Evolutionary conservation across 129 eudicot species (phyloP).

Genomic region (Kitagawia praeruptora): DNA sequence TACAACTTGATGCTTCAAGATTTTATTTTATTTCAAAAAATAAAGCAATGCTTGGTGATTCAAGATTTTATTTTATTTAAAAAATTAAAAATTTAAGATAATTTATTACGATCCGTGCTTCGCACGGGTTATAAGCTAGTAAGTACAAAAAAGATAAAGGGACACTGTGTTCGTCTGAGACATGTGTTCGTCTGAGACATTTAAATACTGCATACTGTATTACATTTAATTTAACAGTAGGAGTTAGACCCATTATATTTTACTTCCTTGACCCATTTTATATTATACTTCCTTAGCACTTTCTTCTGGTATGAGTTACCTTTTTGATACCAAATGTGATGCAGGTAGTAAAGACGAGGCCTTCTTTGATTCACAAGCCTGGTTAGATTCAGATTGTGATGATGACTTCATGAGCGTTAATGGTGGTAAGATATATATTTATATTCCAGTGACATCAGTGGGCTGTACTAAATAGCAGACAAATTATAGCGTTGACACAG

Average conservation of each 20-base stretch:
- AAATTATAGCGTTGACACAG: not conserved
- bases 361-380: constrained; percentile 33
- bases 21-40: no score
- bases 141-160: not conserved
- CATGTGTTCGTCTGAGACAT: not conserved
- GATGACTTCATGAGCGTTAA: constrained; percentile 38
- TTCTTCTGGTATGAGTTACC: not conserved
- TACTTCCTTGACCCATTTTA: not conserved
- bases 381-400: constrained; percentile 40
- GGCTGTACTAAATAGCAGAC: not conserved
- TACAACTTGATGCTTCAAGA: no score
- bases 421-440: constrained; percentile 26
- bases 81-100: no score
- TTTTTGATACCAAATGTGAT: not conserved
- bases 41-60: no score
- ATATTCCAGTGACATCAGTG: not conserved
- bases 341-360: constrained; percentile 36
- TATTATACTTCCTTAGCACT: not conserved
- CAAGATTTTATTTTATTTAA: no score
- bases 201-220: not conserved
- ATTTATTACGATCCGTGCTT: no score
- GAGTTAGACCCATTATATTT: not conserved
- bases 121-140: no score
- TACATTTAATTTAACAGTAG: not conserved
- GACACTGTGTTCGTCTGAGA: not conserved